These are phyloP conservation scores for Aquilaria sinensis DNA, from an alignment of 345 rosid species.

Conservation along the genomic window DNA sequence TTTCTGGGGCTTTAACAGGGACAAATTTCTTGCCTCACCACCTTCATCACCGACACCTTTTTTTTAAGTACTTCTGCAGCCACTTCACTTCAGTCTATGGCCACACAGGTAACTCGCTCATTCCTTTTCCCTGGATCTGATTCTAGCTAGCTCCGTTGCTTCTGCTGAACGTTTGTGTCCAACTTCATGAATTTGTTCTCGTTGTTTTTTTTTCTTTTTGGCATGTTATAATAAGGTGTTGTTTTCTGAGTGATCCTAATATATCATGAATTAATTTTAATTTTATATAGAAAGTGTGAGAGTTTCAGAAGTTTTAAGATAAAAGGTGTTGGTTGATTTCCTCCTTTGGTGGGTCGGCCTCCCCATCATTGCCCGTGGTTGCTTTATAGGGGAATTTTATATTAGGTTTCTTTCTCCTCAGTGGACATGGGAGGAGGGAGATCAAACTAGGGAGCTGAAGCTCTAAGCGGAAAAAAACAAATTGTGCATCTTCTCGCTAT, in stretches of 20 bases:
- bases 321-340: no score
- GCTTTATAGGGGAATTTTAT: no score
- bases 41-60: neutral
- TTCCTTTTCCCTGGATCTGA: neutral
- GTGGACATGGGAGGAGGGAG: no score
- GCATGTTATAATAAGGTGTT: neutral
- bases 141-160: neutral
- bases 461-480: no score
- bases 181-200: neutral
- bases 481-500: no score
- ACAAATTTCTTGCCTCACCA: constrained; percentile 2
- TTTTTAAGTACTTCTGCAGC: constrained; percentile 5
- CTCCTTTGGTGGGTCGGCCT: no score
- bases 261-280: neutral
- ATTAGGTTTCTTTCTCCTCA: no score
- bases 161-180: neutral
- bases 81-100: constrained; percentile 17
- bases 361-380: no score
- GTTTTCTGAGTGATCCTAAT: constrained; percentile 4
- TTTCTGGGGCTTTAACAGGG: neutral
- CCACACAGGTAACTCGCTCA: constrained; percentile 20
- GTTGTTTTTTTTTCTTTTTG: neutral
- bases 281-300: neutral
- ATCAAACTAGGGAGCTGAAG: no score
- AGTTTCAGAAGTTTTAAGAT: no score